Evolutionary conservation across 169 alveolate species (phyloP), one percentile per base, ranked within the genome.

Genomic region (Cryptosporidium sp.): DNA sequence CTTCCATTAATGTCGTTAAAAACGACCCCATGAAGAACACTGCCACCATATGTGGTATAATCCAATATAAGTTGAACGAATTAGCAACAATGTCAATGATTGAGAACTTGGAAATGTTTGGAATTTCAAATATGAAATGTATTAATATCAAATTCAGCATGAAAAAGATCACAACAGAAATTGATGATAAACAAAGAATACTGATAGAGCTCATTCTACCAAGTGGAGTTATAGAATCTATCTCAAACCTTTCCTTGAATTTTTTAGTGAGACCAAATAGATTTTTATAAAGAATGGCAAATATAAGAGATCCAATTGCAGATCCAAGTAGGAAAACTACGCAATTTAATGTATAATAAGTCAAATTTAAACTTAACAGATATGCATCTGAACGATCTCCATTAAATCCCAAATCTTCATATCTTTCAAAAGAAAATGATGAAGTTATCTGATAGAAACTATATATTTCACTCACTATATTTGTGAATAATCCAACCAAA

Each of bases 231-330:
- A 60, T 35, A 5, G 86, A 53, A 14, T 42, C 51, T 26, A 61
- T 31, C 14, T 56, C 67, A 60, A 23, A 8, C 53, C 14, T 80
- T 21, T 56, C 68, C 29, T 42, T 29, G 9, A 42, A 26, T 42
- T 42, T 44, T 31, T 60, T 80, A 3, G 33, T 39, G 18, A 61
- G n/a, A 0, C 31, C 16, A 56, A 62, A 62, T 4, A 80, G 9
- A n/a, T 60, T 26, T 33, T 26, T 31, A 48, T 80, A 80, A 31
- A 65, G 3, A 4, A 80, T 33, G 0, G 69, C 86, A 73, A 80
- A 80, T 26, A 60, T 10, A 3, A 80, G 62, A 37, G 89, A 45
- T 14, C 89, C 89, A 23, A 80, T 37, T 80, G 89, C 89, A n/a
- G 89, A 60, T 39, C 89, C 89, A 14, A 62, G 52, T 62, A 80